Evolutionary conservation across 192 early-diverging fungal genomes (phyloP), one percentile per base, ranked within the genome.

Genomic region (Umbelopsis isabellina): DNA sequence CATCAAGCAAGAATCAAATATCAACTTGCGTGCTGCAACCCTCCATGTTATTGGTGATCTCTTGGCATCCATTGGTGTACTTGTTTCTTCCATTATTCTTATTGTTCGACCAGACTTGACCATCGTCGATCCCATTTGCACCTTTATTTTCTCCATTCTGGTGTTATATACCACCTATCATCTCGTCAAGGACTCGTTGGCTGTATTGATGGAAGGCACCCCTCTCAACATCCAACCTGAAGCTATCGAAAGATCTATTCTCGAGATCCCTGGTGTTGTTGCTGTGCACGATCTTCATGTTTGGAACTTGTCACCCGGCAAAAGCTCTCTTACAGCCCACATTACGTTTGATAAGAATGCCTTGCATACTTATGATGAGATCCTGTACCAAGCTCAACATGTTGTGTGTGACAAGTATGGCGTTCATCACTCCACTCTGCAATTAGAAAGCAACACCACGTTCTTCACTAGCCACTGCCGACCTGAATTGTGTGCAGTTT

Each of bases 11-110:
- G 72, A 79, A 83, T 48, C 66, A 18, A 91, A 88, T 70, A 85
- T 90, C 30, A 90, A 94, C 76, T 77, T 92, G 41, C 82, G 85
- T 11, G 85, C 93, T 8, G 93, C 93, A 0, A 83, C 87, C 1
- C 74, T 95, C 45, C 93, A 95, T 71, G 93, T 94, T 33, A 74
- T 95, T 27, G 91, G 92, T 13, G 93, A 95, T 74, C 75, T 95
- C n/a, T 73, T 95, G 20, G 87, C 86, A 0, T 93, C 92, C 9
- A 75, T 95, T 64, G 93, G 93, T 22, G 92, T 95, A 20, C 72
- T 95, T 9, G 90, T 93, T 48, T 91, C 93, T 0, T 86, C 92
- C 0, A 80, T 90, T 7, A 74, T 93, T 44, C 83, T 95, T 23
- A 75, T 81, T 18, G 76, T 89, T 70, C 80, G 85, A 47, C 90